Evolutionary conservation across 192 early-diverging fungal genomes (phyloP), one percentile per base, ranked within the genome.

Genomic region (Phlyctochytrium arcticum): DNA sequence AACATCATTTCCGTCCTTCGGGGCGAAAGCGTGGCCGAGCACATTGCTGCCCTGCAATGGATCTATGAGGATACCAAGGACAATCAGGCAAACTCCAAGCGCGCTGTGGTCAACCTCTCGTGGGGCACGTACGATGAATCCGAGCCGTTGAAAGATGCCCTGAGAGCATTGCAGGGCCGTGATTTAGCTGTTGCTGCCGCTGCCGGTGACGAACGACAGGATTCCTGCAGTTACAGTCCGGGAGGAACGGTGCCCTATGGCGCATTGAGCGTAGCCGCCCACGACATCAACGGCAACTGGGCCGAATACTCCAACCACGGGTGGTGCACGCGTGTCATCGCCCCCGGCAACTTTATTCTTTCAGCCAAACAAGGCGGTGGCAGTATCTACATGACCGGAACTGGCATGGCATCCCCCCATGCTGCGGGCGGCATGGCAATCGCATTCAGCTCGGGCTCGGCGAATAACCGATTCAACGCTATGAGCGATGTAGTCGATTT

Each of bases 61-160:
- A 75, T 73, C 19, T 54, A 21, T 27, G 21, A 48, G n/a, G 19
- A 68, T 19, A 62, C 58, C 8, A 54, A 53, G 15, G 44, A 56
- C 39, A 48, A 33, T 33, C 42, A 55, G 46, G n/a, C n/a, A n/a
- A n/a, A n/a, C n/a, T n/a, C n/a, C n/a, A 58, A 33, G 26, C 21
- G 32, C 32, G n/a, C 57, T 30, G 59, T 60, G 23, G 64, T 58
- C n/a, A 71, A 58, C 73, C 71, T 96, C 90, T 87, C 82, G 32
- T 72, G 92, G 46, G 92, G 90, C 36, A 90, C n/a, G n/a, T n/a
- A 89, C 62, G 85, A 87, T 19, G 72, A 76, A 56, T 87, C 82
- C 60, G 75, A 70, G 36, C 75, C 85, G 4, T 69, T 92, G 54
- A 86, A 94, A 65, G 59, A 68, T 0, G 72, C 69, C 21, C 56